Percentiles rank a stretch among this genome's conserved stretches.
Evolutionary conservation across 2,329 filamentous ascomycete genomes (phyloP).

Genomic region (Arthrobotrys pseudoclavata): DNA sequence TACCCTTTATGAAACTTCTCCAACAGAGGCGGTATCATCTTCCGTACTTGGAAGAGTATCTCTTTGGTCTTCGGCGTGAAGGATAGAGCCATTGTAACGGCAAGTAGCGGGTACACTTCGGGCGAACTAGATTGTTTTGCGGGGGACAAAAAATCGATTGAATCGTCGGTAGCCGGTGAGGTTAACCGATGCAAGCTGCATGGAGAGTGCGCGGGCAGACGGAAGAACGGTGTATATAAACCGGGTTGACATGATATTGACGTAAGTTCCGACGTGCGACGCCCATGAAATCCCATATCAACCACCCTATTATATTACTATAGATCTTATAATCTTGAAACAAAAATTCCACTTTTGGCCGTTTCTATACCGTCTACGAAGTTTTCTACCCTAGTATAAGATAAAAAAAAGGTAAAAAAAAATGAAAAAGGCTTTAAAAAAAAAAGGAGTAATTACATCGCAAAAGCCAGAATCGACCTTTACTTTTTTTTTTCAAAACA

Average conservation of each 20-base stretch:
- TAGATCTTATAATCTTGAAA: neutral
- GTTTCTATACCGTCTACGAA: slow-evolving; percentile 37
- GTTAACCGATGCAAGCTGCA: neutral
- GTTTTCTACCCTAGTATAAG: slow-evolving; percentile 5
- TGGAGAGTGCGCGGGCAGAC: neutral
- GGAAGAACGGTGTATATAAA: neutral
- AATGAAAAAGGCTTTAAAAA: slow-evolving; percentile 27
- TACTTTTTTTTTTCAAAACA: slow-evolving; percentile 36
- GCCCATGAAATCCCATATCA: slow-evolving; percentile 1
- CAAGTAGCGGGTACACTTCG: too few species aligned
- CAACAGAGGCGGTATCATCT: slow-evolving; percentile 93
- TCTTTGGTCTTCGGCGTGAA: slow-evolving; percentile 74
- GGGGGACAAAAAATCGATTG: too few species aligned
- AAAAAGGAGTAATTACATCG: slow-evolving; percentile 57
- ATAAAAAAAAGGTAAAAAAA: slow-evolving; percentile 16
- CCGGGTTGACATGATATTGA: slow-evolving; percentile 37
- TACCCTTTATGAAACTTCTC: slow-evolving; percentile 95
- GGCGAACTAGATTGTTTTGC: too few species aligned
- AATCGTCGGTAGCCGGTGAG: neutral
- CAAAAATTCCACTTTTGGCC: slow-evolving; percentile 12
- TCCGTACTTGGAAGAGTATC: slow-evolving; percentile 83
- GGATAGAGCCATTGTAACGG: slow-evolving; percentile 7
- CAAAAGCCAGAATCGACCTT: slow-evolving; percentile 35
- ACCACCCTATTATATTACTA: neutral
- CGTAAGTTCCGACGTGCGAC: slow-evolving; percentile 31